phyloP scores from a whole-genome alignment of 257 asterid genomes.

The Cinchona pubescens region DNA sequence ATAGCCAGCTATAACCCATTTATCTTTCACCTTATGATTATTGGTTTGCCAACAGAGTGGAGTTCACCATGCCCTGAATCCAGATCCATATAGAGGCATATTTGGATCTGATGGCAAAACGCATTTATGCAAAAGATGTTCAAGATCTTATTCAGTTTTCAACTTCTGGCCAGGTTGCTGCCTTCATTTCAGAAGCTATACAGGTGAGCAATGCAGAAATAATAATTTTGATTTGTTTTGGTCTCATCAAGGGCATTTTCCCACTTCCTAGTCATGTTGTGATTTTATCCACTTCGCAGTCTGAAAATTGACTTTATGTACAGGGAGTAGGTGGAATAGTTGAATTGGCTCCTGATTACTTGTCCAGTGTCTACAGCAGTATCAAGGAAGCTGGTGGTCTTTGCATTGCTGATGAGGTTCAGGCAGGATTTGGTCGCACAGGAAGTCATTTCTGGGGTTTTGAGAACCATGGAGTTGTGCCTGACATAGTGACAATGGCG shows the following conservation, averaged over 20 bases:
- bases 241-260: background rate
- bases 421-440: conserved; percentile 62
- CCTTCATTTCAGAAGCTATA: conserved; percentile 68
- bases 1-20: background rate
- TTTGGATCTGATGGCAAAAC: conserved; percentile 63
- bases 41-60: conserved; percentile 47
- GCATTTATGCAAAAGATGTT: conserved; percentile 64
- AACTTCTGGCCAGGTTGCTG: conserved; percentile 72
- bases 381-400: conserved; percentile 61
- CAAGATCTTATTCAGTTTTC: conserved; percentile 63
- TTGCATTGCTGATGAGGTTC: conserved; percentile 78
- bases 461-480: conserved; percentile 62
- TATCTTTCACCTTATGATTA: background rate
- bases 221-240: background rate
- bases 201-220: conserved; percentile 37
- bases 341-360: conserved; percentile 73
- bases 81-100: conserved; percentile 66
- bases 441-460: conserved; percentile 84
- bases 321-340: conserved; percentile 81
- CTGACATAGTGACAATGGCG: conserved; percentile 82
- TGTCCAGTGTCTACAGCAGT: conserved; percentile 44
- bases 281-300: background rate
- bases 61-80: conserved; percentile 71
- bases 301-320: background rate
- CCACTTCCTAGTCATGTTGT: background rate